phyloP scores from a whole-genome alignment of 139 green algal species.

The Gonium pectorale region DNA sequence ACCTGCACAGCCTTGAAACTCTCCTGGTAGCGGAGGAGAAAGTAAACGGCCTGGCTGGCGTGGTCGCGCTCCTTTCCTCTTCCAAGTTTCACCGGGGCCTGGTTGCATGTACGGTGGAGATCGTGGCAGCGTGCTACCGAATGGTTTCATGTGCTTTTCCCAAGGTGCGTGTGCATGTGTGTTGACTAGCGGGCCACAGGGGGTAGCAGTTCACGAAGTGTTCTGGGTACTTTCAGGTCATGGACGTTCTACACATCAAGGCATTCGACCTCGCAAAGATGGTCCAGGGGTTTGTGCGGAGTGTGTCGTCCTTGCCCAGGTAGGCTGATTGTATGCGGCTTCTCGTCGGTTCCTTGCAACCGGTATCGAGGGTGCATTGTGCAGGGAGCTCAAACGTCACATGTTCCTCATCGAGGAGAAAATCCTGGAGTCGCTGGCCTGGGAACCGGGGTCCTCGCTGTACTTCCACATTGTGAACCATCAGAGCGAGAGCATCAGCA shows the following conservation, averaged over 20 bases:
- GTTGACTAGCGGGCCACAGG: too few species aligned
- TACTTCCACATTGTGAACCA: conserved; percentile 62
- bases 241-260: conserved; percentile 69
- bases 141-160: conserved; percentile 49
- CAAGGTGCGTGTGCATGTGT: neutral
- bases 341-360: neutral
- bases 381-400: conserved; percentile 80
- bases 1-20: conserved; percentile 73
- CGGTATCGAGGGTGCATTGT: neutral
- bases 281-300: conserved; percentile 73
- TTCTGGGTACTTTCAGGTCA: conserved; percentile 44
- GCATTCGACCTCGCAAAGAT: conserved; percentile 88
- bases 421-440: conserved; percentile 81
- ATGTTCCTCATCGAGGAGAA: conserved; percentile 80
- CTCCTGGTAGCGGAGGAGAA: conserved; percentile 66
- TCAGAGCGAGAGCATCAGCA: neutral
- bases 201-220: too few species aligned
- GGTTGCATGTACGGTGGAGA: conserved; percentile 68
- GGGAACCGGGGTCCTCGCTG: conserved; percentile 73
- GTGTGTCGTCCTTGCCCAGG: conserved; percentile 61
- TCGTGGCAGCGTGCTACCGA: conserved; percentile 70
- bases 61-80: conserved; percentile 48
- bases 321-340: neutral
- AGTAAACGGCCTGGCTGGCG: neutral
- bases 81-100: conserved; percentile 74